Evolutionary conservation across 106 monocot genomes (phyloP).

Genomic region (Dactylorhiza incarnata): DNA sequence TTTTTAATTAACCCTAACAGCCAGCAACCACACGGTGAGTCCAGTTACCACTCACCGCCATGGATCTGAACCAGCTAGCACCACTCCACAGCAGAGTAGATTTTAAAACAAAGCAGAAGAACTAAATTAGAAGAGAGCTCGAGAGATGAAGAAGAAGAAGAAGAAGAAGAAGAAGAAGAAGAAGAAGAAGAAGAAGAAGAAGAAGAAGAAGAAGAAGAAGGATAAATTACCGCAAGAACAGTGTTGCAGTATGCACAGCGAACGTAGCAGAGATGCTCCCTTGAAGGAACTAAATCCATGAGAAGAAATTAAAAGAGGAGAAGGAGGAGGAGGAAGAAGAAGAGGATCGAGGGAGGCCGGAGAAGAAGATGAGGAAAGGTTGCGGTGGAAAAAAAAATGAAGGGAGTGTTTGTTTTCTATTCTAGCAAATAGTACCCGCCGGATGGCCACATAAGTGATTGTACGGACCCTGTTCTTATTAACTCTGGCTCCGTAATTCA

Average conservation of each 20-base stretch:
- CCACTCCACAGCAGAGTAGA: no score
- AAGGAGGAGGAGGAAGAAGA: neutral
- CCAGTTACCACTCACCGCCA: neutral
- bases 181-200: no score
- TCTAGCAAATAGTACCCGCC: conserved; percentile 11
- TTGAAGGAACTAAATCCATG: conserved; percentile 23
- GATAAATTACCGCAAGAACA: conserved; percentile 23
- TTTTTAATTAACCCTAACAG: neutral
- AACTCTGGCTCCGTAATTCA: no score
- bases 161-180: no score
- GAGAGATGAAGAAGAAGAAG: no score
- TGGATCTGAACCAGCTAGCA: no score
- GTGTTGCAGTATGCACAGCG: conserved; percentile 27
- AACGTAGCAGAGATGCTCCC: conserved; percentile 27
- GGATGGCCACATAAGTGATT: neutral
- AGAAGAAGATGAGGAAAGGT: neutral
- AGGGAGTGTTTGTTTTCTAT: neutral
- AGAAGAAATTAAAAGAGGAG: neutral
- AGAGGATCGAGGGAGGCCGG: neutral
- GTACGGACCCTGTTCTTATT: neutral
- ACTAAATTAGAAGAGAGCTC: no score
- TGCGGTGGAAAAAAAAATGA: neutral
- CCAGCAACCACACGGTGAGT: neutral
- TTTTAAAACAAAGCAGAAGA: no score
- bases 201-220: no score